Evolutionary conservation across 768 basidiomycete species (phyloP).

Genomic region (Ramaria rubella): DNA sequence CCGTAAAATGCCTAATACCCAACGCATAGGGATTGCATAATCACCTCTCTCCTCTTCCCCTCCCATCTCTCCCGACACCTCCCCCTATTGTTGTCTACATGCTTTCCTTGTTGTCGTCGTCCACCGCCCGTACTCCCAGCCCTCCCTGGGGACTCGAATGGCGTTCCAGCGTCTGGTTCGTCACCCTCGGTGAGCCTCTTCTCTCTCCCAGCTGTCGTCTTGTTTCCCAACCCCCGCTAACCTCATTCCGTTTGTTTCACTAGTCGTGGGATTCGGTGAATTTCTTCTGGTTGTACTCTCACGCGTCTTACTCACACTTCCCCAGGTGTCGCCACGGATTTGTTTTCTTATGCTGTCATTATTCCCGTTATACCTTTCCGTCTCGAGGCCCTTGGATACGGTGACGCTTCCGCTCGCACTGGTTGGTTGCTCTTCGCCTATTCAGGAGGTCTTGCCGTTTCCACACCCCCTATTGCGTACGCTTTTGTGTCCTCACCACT

Average conservation of each 20-base stretch:
- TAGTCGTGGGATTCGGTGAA: conserved; percentile 46
- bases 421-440: conserved; percentile 62
- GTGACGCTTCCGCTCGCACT: conserved; percentile 40
- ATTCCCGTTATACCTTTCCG: conserved; percentile 62
- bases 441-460: conserved; percentile 51
- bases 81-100: not conserved
- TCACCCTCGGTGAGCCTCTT: conserved; percentile 36
- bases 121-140: not conserved
- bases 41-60: not conserved
- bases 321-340: conserved; percentile 39
- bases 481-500: not conserved
- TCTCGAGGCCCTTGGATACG: conserved; percentile 42
- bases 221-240: not conserved
- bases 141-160: conserved; percentile 44
- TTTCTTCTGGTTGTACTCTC: not conserved
- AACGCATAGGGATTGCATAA: no score
- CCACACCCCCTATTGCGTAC: conserved; percentile 52
- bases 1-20: no score
- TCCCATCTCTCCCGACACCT: not conserved
- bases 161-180: conserved; percentile 53
- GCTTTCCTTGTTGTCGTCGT: not conserved
- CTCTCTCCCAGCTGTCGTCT: not conserved
- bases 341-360: conserved; percentile 55
- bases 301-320: not conserved
- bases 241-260: not conserved